A percentile compares a stretch with the other conserved stretches of the same genome.
Evolutionary conservation across 164 flowering plant genomes (phyloP).

Genomic region (Piper longum): DNA sequence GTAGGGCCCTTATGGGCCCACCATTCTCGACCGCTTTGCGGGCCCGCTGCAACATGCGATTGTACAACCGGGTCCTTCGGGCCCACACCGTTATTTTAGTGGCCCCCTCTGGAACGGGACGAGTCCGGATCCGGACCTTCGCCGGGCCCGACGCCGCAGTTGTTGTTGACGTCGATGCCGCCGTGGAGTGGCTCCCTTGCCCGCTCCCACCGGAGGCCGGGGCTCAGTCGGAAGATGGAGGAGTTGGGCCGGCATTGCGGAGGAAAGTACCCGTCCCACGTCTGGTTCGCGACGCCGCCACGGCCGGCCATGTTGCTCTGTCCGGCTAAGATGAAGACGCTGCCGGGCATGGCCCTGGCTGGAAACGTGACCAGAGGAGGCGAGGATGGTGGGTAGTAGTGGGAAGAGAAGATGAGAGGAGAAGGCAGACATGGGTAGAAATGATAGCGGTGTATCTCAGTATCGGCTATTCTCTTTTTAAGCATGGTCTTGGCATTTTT

Average conservation of each 20-base stretch:
- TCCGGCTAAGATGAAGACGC: slow-evolving; percentile 43
- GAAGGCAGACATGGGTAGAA: too few species aligned
- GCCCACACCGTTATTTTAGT: slow-evolving; percentile 46
- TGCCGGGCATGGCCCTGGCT: not conserved
- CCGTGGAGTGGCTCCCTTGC: slow-evolving; percentile 63
- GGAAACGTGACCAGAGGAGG: too few species aligned
- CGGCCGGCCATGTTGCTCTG: slow-evolving; percentile 73
- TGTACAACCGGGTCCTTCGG: slow-evolving; percentile 30
- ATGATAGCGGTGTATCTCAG: too few species aligned
- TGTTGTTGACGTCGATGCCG: slow-evolving; percentile 36
- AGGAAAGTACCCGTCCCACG: slow-evolving; percentile 53
- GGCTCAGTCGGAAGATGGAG: slow-evolving; percentile 30
- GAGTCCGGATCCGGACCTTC: slow-evolving; percentile 34
- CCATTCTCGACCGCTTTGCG: slow-evolving; percentile 19
- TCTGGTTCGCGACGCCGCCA: slow-evolving; percentile 30
- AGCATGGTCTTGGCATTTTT: too few species aligned
- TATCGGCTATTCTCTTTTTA: too few species aligned
- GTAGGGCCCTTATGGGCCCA: slow-evolving; percentile 24
- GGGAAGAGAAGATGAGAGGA: too few species aligned
- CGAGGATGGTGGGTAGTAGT: too few species aligned
- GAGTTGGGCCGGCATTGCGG: slow-evolving; percentile 32
- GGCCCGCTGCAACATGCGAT: slow-evolving; percentile 31
- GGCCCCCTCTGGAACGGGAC: slow-evolving; percentile 73
- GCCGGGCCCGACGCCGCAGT: slow-evolving; percentile 76
- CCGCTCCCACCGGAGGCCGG: slow-evolving; percentile 36